These are phyloP conservation scores for Chionographis japonica DNA, from an alignment of 106 monocot genomes.

Conservation along the genomic window DNA sequence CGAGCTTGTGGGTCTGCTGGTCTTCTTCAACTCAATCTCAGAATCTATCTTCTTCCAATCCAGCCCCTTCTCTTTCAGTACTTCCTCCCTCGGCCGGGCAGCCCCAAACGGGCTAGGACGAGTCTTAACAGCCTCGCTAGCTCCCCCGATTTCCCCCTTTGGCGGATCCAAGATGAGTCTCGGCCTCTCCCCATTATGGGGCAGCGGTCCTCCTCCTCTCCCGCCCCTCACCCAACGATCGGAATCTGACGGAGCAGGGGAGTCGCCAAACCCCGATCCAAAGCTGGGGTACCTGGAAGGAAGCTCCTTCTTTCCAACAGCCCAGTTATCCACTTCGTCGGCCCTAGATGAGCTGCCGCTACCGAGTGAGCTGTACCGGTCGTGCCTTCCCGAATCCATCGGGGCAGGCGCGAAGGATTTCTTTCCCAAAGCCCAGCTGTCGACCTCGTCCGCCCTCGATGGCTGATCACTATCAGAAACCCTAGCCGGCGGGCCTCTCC, in stretches of 20 bases:
- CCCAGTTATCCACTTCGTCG: slow-evolving; percentile 55
- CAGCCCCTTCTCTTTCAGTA: slow-evolving; percentile 55
- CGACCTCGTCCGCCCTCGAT: slow-evolving; percentile 59
- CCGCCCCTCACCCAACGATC: slow-evolving; percentile 39
- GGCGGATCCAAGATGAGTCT: slow-evolving; percentile 45
- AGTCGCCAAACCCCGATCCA: slow-evolving; percentile 48
- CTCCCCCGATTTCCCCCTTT: slow-evolving; percentile 20
- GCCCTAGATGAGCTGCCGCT: slow-evolving; percentile 26
- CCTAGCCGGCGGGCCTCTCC: slow-evolving; percentile 3
- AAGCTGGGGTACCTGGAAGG: slow-evolving; percentile 24
- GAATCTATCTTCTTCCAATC: slow-evolving; percentile 59
- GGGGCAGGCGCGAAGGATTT: slow-evolving; percentile 15
- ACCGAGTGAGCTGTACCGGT: slow-evolving; percentile 31
- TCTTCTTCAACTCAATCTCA: slow-evolving; percentile 44
- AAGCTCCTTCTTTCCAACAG: slow-evolving; percentile 27
- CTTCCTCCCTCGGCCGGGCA: slow-evolving; percentile 62
- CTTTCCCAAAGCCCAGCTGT: slow-evolving; percentile 51
- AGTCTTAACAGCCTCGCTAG: slow-evolving; percentile 11
- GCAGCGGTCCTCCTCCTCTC: background rate
- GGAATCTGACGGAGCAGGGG: slow-evolving; percentile 18
- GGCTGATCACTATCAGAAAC: slow-evolving; percentile 30
- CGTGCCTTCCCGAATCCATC: slow-evolving; percentile 17
- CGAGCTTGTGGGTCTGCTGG: slow-evolving; percentile 36
- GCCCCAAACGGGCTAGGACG: slow-evolving; percentile 46
- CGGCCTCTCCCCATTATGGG: slow-evolving; percentile 43